These are phyloP conservation scores for Theileria equi DNA, from an alignment of 169 alveolate genomes.

Conservation along the genomic window DNA sequence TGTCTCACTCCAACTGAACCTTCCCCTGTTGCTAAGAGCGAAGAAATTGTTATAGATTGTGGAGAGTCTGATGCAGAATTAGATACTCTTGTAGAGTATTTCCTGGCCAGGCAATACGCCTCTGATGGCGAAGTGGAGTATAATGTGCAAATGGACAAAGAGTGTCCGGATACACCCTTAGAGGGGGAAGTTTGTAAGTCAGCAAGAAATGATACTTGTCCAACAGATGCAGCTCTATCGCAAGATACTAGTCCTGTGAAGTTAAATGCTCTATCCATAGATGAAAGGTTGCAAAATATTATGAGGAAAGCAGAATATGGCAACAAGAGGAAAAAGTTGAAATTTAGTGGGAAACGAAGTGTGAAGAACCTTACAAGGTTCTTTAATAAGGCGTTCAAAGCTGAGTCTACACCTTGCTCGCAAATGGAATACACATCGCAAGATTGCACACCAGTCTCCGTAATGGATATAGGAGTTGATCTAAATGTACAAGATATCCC, in stretches of 20 bases:
- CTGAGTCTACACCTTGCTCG: no score
- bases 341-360: conserved; percentile 26
- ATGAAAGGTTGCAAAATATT: not conserved
- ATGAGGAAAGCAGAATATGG: not conserved
- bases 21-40: no score
- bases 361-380: conserved; percentile 18
- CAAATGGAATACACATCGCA: no score
- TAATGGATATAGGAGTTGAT: not conserved
- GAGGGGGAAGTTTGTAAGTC: not conserved
- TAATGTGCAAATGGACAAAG: no score
- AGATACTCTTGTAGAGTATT: not conserved
- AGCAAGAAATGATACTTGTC: not conserved
- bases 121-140: no score
- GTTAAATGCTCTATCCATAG: no score
- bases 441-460: not conserved
- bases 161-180: not conserved
- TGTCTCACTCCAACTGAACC: no score
- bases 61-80: not conserved
- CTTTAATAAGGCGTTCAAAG: conserved; percentile 2
- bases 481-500: not conserved
- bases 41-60: not conserved
- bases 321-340: not conserved
- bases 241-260: no score
- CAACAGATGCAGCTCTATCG: not conserved
- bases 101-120: no score